A percentile compares a stretch with the other conserved stretches of the same genome.
These are phyloP conservation scores for Monocercomonoides exilis DNA, from an alignment of 78 protist genomes.

Conservation along the genomic window DNA sequence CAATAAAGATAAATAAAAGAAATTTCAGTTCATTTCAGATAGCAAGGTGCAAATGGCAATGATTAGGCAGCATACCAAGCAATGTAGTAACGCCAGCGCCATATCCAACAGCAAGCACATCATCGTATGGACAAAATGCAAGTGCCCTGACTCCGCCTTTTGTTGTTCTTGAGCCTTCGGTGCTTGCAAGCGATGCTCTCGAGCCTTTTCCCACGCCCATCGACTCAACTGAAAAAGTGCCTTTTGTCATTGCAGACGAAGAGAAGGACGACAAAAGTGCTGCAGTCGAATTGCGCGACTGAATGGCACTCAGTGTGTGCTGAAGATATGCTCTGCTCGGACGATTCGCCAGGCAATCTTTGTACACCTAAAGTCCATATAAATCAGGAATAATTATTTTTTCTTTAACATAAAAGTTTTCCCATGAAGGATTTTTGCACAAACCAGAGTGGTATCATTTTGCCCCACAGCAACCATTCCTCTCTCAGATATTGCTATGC, in stretches of 20 bases:
- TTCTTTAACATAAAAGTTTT: too few species aligned
- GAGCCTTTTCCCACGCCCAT: background rate
- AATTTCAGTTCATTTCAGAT: too few species aligned
- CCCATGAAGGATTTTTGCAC: too few species aligned
- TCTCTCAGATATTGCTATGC: conserved; percentile 36
- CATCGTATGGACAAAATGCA: conserved; percentile 90
- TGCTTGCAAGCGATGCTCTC: background rate
- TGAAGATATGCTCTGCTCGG: background rate
- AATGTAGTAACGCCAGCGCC: conserved; percentile 33
- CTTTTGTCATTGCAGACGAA: too few species aligned
- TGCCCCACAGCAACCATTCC: conserved; percentile 66
- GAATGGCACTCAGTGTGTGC: background rate
- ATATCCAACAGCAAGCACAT: conserved; percentile 79
- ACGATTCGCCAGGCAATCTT: background rate
- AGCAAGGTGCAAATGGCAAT: background rate
- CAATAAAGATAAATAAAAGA: conserved; percentile 88
- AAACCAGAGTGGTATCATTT: too few species aligned
- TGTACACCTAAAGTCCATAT: background rate
- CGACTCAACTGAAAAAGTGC: background rate
- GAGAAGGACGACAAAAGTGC: too few species aligned
- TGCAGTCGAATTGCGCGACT: background rate
- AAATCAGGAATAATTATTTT: too few species aligned
- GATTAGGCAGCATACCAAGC: conserved; percentile 32
- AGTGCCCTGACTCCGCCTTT: background rate
- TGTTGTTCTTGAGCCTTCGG: background rate